phyloP scores from a whole-genome alignment of 2,329 filamentous ascomycete genomes.

The Aspergillus costaricaensis region DNA sequence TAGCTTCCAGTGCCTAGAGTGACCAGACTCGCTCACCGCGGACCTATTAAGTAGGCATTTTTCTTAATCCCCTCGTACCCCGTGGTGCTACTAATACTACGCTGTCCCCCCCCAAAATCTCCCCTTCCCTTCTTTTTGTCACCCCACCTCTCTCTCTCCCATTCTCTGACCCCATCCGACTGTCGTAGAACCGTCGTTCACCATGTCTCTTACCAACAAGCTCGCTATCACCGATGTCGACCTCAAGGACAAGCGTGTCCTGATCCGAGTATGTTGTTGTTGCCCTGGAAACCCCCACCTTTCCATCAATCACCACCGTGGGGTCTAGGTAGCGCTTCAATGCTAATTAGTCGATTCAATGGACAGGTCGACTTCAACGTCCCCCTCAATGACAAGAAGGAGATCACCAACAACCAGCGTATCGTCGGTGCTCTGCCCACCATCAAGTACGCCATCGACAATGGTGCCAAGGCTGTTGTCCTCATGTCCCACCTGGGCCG shows the following conservation, averaged over 20 bases:
- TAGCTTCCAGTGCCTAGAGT: constrained; percentile 1
- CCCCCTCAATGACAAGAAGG: constrained; percentile 87
- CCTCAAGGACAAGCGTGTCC: constrained; percentile 95
- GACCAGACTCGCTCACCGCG: constrained; percentile 26
- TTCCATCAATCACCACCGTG: constrained; percentile 23
- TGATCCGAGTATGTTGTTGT: constrained; percentile 77
- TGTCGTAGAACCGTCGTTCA: constrained; percentile 23
- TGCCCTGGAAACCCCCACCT: constrained; percentile 6
- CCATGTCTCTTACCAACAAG: constrained; percentile 98
- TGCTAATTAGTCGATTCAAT: constrained; percentile 16
- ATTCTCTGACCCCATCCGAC: constrained; percentile 14
- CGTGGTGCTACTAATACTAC: neutral
- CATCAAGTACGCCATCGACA: constrained; percentile 88
- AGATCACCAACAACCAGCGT: constrained; percentile 97
- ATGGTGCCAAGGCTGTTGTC: constrained; percentile 88
- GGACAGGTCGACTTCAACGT: constrained; percentile 98
- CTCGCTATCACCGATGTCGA: constrained; percentile 95
- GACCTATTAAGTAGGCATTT: constrained; percentile 13
- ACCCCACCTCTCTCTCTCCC: constrained; percentile 12
- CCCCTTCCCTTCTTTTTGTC: constrained; percentile 1
- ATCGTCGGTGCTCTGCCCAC: constrained; percentile 94
- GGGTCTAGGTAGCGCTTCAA: neutral
- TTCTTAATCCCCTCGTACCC: constrained; percentile 16
- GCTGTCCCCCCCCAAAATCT: constrained; percentile 14
- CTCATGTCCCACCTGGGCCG: constrained; percentile 99